Percentiles rank a stretch among this genome's conserved stretches.
phyloP scores from a whole-genome alignment of 2,329 filamentous ascomycete genomes.

The Rhexocercosporidium sp. region DNA sequence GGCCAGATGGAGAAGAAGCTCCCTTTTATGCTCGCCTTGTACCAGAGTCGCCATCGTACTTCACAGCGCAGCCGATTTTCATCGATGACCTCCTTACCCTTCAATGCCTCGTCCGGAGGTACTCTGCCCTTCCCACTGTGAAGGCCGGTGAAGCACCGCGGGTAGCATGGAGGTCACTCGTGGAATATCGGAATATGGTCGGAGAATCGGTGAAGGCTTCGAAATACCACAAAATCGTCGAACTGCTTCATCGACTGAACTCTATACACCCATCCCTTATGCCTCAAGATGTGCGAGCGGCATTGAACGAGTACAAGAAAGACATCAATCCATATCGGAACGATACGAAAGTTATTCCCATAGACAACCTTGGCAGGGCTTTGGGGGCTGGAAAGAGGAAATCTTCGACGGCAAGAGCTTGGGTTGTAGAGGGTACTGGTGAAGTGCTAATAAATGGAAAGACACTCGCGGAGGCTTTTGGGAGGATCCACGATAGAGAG shows the following conservation, averaged over 20 bases:
- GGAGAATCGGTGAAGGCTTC: slow-evolving; percentile 77
- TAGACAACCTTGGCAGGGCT: slow-evolving; percentile 81
- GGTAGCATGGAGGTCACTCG: slow-evolving; percentile 80
- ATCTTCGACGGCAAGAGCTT: slow-evolving; percentile 82
- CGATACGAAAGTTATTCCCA: slow-evolving; percentile 61
- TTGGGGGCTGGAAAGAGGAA: slow-evolving; percentile 86
- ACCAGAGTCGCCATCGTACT: slow-evolving; percentile 91
- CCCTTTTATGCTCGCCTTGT: slow-evolving; percentile 70
- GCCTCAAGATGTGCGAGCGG: slow-evolving; percentile 69
- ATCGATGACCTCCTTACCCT: slow-evolving; percentile 83
- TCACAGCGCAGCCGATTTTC: slow-evolving; percentile 83
- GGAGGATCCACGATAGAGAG: slow-evolving; percentile 89
- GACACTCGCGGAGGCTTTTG: slow-evolving; percentile 80
- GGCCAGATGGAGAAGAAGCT: slow-evolving; percentile 30
- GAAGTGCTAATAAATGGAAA: slow-evolving; percentile 91
- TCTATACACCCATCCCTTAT: slow-evolving; percentile 81
- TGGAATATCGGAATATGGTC: slow-evolving; percentile 73
- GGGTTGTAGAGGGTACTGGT: slow-evolving; percentile 89
- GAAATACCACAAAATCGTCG: slow-evolving; percentile 79
- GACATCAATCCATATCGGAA: slow-evolving; percentile 74
- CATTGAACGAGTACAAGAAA: slow-evolving; percentile 74
- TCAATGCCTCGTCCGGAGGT: slow-evolving; percentile 72
- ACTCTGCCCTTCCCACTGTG: slow-evolving; percentile 74
- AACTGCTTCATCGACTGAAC: slow-evolving; percentile 79
- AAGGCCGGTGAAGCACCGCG: slow-evolving; percentile 69